Evolutionary conservation across 164 flowering plant genomes (phyloP).

Genomic region (Tinospora cordifolia): DNA sequence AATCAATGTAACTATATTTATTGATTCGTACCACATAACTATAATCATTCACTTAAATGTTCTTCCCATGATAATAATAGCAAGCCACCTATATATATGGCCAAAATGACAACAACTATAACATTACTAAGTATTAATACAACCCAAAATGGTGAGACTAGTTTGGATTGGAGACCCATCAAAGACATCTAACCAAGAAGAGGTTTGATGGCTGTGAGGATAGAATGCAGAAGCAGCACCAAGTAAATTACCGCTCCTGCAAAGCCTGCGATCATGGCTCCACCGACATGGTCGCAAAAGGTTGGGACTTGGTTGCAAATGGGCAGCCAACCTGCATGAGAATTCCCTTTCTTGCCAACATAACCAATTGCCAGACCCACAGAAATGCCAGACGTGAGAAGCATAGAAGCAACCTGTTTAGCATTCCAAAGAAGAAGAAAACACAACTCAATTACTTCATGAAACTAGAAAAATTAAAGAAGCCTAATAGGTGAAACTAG

Average conservation of each 20-base stretch:
- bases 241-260: not conserved
- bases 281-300: not conserved
- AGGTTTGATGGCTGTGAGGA: not conserved
- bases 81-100: not conserved
- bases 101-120: not conserved
- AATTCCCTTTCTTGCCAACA: conserved; percentile 1
- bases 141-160: not conserved
- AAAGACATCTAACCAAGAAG: not conserved
- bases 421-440: not conserved
- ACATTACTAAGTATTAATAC: not conserved
- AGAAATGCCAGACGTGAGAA: not conserved
- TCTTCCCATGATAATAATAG: not conserved
- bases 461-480: not conserved
- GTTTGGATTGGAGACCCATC: not conserved
- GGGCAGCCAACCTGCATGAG: conserved; percentile 3
- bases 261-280: not conserved
- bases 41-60: not conserved
- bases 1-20: too few species aligned
- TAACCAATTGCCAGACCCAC: not conserved
- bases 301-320: not conserved
- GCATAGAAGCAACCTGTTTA: not conserved
- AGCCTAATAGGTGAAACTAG: not conserved
- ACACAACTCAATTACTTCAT: not conserved
- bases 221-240: not conserved
- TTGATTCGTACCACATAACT: too few species aligned